These are phyloP conservation scores for Clarireedia hainanense DNA, from an alignment of 2,329 filamentous ascomycete species.

Conservation along the genomic window DNA sequence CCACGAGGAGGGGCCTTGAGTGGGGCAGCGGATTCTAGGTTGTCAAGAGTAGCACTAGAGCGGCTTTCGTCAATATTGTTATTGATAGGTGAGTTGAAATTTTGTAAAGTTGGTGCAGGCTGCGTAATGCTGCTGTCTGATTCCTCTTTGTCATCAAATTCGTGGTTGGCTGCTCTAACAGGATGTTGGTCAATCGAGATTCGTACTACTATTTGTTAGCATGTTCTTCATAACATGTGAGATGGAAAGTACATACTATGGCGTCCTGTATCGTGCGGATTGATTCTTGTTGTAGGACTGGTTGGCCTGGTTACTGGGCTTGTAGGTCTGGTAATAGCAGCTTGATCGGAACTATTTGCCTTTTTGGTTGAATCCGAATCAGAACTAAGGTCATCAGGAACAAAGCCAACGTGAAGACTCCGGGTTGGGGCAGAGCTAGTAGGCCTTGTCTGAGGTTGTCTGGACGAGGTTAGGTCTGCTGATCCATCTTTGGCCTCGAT, in stretches of 20 bases:
- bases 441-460: not conserved
- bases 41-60: not conserved
- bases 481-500: not conserved
- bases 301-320: not conserved
- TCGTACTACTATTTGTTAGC: not conserved
- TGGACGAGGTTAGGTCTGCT: not conserved
- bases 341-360: not conserved
- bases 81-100: constrained; percentile 32
- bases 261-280: not conserved
- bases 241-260: not conserved
- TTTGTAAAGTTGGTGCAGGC: constrained; percentile 30
- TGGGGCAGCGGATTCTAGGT: not conserved
- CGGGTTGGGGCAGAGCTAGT: constrained; percentile 3
- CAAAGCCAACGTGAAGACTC: constrained; percentile 50
- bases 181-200: constrained; percentile 1
- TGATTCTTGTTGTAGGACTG: not conserved
- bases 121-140: constrained; percentile 8
- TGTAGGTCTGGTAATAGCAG: not conserved
- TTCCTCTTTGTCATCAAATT: not conserved
- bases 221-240: not conserved
- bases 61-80: constrained; percentile 10
- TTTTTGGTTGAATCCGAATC: constrained; percentile 4
- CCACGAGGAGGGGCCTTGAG: not conserved
- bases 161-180: not conserved
- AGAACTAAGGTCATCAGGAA: constrained; percentile 25